Conservation (phyloP, 768 basidiomycete species). For the Leccinellum albellum region DNA sequence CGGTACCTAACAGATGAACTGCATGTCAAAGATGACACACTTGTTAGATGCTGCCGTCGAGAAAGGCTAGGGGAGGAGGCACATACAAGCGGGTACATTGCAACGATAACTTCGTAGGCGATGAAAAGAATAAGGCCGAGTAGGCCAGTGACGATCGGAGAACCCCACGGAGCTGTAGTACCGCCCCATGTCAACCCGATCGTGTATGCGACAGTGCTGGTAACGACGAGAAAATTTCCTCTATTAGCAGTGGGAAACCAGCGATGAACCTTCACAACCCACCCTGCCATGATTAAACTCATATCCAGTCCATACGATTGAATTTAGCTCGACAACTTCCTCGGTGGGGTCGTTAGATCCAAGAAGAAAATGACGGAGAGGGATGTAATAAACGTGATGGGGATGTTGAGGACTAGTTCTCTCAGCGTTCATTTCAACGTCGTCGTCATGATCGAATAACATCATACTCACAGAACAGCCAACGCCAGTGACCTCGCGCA, state of each 20-base stretch:
- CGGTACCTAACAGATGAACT: conserved; percentile 26
- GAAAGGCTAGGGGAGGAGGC: not conserved
- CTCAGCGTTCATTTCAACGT: not conserved
- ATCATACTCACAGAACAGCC: conserved; percentile 38
- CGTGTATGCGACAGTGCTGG: conserved; percentile 24
- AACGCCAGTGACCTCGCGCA: conserved; percentile 35
- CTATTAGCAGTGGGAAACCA: conserved; percentile 18
- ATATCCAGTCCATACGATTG: conserved; percentile 38
- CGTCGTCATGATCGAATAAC: not conserved
- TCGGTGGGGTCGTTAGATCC: conserved; percentile 31
- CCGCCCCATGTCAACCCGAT: conserved; percentile 44
- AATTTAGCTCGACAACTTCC: conserved; percentile 33
- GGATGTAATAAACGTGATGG: conserved; percentile 28
- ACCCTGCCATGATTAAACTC: not conserved
- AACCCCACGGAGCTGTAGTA: conserved; percentile 38
- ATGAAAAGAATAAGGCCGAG: conserved; percentile 35
- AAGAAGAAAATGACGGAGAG: conserved; percentile 26
- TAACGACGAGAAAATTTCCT: conserved; percentile 34
- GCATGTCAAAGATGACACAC: not conserved
- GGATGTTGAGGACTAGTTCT: conserved; percentile 38
- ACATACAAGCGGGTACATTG: conserved; percentile 34
- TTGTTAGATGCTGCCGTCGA: not conserved
- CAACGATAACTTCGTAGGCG: conserved; percentile 34
- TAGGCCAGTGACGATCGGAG: conserved; percentile 40
- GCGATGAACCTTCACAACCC: not conserved